phyloP scores from a whole-genome alignment of 116 monocot genomes.

The Iris pallida region DNA sequence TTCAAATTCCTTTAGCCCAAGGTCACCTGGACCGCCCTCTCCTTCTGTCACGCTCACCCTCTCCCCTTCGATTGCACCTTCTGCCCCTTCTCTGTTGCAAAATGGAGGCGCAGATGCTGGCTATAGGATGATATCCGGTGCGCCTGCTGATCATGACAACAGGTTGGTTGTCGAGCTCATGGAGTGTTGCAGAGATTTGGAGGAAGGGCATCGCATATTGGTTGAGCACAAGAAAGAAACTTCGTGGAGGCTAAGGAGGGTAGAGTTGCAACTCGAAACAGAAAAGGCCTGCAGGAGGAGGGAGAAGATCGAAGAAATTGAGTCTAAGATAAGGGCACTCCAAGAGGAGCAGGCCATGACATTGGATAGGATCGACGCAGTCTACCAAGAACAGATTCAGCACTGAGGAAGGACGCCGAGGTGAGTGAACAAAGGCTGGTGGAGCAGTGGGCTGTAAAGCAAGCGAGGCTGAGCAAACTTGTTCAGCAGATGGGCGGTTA shows the following conservation, averaged over 20 bases:
- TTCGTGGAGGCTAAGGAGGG: conserved; percentile 69
- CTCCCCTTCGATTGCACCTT: conserved; percentile 25
- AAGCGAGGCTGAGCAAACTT: conserved; percentile 42
- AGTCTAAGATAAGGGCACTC: conserved; percentile 60
- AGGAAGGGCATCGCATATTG: conserved; percentile 73
- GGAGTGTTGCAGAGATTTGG: conserved; percentile 69
- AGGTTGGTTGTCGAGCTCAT: conserved; percentile 29
- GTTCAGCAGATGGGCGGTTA: conserved; percentile 45
- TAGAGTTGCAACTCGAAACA: conserved; percentile 78
- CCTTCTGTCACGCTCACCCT: conserved; percentile 69
- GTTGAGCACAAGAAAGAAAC: conserved; percentile 62
- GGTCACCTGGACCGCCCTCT: conserved; percentile 16
- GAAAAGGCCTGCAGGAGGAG: conserved; percentile 64
- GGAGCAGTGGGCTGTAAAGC: conserved; percentile 77
- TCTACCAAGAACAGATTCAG: conserved; percentile 56
- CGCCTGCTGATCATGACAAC: background rate
- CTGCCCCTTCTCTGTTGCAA: conserved; percentile 11
- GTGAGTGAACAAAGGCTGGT: conserved; percentile 67
- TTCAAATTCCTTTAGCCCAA: conserved; percentile 24
- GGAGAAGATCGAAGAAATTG: conserved; percentile 76
- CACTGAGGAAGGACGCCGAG: conserved; percentile 59
- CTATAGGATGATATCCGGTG: background rate
- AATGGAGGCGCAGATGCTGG: background rate
- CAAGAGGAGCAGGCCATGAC: conserved; percentile 45
- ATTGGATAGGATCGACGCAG: conserved; percentile 59